Evolutionary conservation across 768 basidiomycete genomes (phyloP), one percentile per base, ranked within the genome.

Genomic region (Pisolithus sp.): DNA sequence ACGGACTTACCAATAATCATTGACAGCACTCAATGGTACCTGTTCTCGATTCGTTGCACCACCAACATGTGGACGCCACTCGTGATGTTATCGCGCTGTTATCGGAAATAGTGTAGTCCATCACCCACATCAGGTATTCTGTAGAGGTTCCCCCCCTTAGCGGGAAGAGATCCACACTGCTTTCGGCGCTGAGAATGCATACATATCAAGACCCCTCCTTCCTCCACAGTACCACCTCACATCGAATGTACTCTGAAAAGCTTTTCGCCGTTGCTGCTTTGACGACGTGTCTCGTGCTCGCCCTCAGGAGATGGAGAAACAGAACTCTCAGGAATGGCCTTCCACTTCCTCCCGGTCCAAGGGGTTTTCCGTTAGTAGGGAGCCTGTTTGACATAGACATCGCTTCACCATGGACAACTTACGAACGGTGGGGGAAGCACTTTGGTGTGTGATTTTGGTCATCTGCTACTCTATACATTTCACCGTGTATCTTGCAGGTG

Each of bases 321-420:
- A 38, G 40, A 23, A 53, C 46, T 24, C 48, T 44, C 45, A 54
- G 58, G 41, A 28, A 40, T 12, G 60, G 62, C 3, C 50, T 60
- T 44, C 62, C 72, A 7, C 69, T 79, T 15, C 76, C 76, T 31
- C 77, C 76, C n/a, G 82, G 81, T 13, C 82, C 82, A 0, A 73
- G 65, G 48, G 75, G 76, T 40, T 65, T 82, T 37, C 69, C 68
- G 2, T 48, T 70, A 23, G 30, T 67, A 4, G 69, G 68, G 2
- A 63, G 52, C 39, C 13, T 52, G 6, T 46, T 62, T 17, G 54
- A 61, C 26, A 9, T 71, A 41, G 43, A 67, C 26, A 3, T 49
- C 5, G 17, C 39, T 5, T 40, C 57, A 2, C 67, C 69, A 7
- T 71, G 70, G 70, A 37, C 66, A 38, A 59, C 69, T 7, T 71